Evolutionary conservation across 2,329 filamentous ascomycete genomes (phyloP).

Genomic region (Colletotrichum shisoi): DNA sequence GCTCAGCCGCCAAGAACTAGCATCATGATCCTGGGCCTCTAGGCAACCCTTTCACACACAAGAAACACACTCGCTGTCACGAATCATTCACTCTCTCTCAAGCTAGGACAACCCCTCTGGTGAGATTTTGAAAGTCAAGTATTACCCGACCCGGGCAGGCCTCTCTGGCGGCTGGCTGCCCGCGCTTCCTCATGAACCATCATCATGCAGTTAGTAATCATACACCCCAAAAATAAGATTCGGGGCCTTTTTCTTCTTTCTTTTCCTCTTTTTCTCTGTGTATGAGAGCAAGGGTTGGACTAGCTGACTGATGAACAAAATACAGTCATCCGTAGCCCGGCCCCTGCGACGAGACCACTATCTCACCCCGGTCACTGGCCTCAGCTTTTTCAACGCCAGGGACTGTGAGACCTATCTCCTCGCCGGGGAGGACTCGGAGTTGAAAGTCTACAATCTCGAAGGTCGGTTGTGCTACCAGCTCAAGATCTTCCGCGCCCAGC

Average conservation of each 20-base stretch:
- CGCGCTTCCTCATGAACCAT: conserved; percentile 22
- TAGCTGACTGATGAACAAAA: background rate
- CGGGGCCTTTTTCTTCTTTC: background rate
- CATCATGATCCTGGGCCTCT: conserved; percentile 35
- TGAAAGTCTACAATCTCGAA: conserved; percentile 61
- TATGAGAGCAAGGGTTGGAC: background rate
- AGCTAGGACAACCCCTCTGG: conserved; percentile 24
- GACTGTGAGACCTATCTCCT: conserved; percentile 56
- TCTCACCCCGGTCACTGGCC: conserved; percentile 66
- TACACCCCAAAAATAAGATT: background rate
- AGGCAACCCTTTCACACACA: conserved; percentile 27
- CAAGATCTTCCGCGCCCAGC: conserved; percentile 70
- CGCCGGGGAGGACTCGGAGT: conserved; percentile 66
- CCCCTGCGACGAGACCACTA: conserved; percentile 49
- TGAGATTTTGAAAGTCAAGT: conserved; percentile 28
- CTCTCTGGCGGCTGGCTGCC: background rate
- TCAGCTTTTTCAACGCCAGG: conserved; percentile 58
- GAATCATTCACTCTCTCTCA: background rate
- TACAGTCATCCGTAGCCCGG: conserved; percentile 22
- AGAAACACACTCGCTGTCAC: conserved; percentile 13
- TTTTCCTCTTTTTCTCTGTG: too few relatives aligned
- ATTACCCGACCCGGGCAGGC: conserved; percentile 8
- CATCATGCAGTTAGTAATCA: conserved; percentile 36
- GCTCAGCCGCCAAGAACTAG: conserved; percentile 35
- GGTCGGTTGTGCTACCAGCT: conserved; percentile 53